Percentiles rank a stretch among this genome's conserved stretches.
These are phyloP conservation scores for Colletotrichum sp. DNA, from an alignment of 2,329 filamentous ascomycete species.

Conservation along the genomic window DNA sequence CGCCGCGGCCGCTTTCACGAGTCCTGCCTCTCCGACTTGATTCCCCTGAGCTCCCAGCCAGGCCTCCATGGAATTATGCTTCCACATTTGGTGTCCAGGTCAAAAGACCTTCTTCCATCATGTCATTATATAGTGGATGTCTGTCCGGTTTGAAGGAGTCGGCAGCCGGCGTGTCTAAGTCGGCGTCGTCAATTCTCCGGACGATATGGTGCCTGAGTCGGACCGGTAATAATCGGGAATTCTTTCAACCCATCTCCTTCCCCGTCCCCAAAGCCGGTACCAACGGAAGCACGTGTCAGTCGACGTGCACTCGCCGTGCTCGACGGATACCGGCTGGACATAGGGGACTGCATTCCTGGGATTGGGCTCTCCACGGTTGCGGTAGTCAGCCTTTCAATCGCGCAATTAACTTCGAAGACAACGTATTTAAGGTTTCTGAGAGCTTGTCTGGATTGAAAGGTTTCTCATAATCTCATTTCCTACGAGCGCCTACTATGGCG, in stretches of 20 bases:
- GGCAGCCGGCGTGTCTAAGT: not conserved
- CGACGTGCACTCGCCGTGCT: not conserved
- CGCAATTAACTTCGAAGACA: not conserved
- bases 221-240: slow-evolving; percentile 11
- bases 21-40: not conserved
- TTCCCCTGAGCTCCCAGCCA: not conserved
- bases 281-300: not conserved
- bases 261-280: not conserved
- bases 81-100: not conserved
- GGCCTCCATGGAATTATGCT: not conserved
- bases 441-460: not conserved
- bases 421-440: not conserved
- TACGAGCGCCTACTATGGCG: slow-evolving; percentile 1
- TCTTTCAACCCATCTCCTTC: not conserved
- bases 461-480: slow-evolving; percentile 14
- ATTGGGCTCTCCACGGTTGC: not conserved
- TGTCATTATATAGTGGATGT: not conserved
- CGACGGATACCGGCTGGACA: not conserved
- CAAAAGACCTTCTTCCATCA: not conserved
- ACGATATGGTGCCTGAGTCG: not conserved
- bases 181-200: not conserved
- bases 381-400: not conserved
- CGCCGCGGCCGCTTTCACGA: not conserved
- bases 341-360: not conserved
- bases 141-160: not conserved